phyloP scores from a whole-genome alignment of 495 filamentous ascomycete species.

The Talaromyces adpressus region DNA sequence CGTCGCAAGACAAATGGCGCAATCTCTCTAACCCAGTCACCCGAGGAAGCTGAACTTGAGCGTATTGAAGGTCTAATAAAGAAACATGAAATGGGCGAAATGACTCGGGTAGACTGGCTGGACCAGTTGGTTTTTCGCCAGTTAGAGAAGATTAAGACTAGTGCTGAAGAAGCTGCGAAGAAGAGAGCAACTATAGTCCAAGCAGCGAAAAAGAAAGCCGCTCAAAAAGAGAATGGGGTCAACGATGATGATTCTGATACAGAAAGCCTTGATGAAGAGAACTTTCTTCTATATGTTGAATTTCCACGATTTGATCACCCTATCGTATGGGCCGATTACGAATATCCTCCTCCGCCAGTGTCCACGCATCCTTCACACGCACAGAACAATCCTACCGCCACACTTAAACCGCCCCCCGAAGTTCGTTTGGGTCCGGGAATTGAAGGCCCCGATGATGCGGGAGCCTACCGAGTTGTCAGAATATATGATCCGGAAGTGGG shows the following conservation, averaged over 20 bases:
- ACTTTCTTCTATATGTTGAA: constrained; percentile 77
- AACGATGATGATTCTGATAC: constrained; percentile 33
- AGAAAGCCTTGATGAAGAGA: constrained; percentile 43
- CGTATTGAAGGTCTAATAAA: constrained; percentile 84
- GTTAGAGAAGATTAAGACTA: constrained; percentile 65
- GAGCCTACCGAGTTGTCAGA: constrained; percentile 55
- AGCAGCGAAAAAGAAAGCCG: constrained; percentile 20
- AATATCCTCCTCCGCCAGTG: constrained; percentile 79
- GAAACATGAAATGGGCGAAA: constrained; percentile 96
- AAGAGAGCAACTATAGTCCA: constrained; percentile 28
- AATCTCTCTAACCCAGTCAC: constrained; percentile 36
- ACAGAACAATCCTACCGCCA: constrained; percentile 56
- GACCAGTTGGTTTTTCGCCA: constrained; percentile 87
- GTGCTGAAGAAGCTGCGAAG: constrained; percentile 40
- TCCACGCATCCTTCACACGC: constrained; percentile 60
- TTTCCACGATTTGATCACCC: constrained; percentile 94
- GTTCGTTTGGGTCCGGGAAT: constrained; percentile 80
- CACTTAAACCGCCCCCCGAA: constrained; percentile 71
- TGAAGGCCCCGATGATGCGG: constrained; percentile 46
- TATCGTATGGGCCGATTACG: constrained; percentile 88
- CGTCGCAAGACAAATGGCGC: constrained; percentile 41
- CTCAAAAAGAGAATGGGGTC: constrained; percentile 8
- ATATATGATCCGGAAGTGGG: constrained; percentile 95
- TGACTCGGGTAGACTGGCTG: constrained; percentile 87
- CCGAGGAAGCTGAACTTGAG: constrained; percentile 68